Percentiles rank a stretch among this genome's conserved stretches.
Conservation (phyloP, 306 rosid genomes). For the Delonix regia region DNA sequence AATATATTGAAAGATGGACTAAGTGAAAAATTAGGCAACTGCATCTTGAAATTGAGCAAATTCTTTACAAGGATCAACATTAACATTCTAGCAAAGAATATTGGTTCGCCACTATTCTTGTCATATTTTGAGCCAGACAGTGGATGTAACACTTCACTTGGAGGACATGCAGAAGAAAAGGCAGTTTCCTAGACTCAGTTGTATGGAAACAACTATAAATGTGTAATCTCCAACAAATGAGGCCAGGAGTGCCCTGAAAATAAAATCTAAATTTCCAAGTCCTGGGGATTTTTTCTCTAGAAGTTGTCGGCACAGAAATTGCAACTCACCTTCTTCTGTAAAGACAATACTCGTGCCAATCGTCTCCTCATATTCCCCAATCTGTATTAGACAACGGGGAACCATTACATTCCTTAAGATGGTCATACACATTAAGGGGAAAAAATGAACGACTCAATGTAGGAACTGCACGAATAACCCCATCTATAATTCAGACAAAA, state of each 20-base stretch:
- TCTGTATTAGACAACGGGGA: slow-evolving; percentile 45
- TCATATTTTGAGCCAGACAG: neutral
- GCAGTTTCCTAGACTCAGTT: slow-evolving; percentile 19
- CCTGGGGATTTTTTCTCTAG: neutral
- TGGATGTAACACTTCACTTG: slow-evolving; percentile 7
- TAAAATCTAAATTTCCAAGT: slow-evolving; percentile 4
- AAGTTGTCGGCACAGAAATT: slow-evolving; percentile 11
- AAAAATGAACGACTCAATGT: neutral
- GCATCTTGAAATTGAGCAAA: neutral
- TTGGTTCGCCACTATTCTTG: neutral
- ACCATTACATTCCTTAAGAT: slow-evolving; percentile 17
- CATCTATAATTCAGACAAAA: slow-evolving; percentile 6
- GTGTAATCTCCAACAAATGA: neutral
- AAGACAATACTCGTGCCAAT: slow-evolving; percentile 76
- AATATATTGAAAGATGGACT: neutral
- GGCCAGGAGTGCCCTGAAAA: neutral
- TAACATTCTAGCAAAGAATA: neutral
- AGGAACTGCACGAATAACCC: neutral
- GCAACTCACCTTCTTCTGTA: slow-evolving; percentile 60
- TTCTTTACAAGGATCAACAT: slow-evolving; percentile 4
- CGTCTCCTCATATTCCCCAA: slow-evolving; percentile 79
- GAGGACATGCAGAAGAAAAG: slow-evolving; percentile 18
- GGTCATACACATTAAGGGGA: slow-evolving; percentile 1
- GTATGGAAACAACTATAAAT: slow-evolving; percentile 15
- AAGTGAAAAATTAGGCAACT: neutral